Base-by-base conservation (phyloP, 495 filamentous ascomycete genomes). In the Talaromyces stipitatus region DNA sequence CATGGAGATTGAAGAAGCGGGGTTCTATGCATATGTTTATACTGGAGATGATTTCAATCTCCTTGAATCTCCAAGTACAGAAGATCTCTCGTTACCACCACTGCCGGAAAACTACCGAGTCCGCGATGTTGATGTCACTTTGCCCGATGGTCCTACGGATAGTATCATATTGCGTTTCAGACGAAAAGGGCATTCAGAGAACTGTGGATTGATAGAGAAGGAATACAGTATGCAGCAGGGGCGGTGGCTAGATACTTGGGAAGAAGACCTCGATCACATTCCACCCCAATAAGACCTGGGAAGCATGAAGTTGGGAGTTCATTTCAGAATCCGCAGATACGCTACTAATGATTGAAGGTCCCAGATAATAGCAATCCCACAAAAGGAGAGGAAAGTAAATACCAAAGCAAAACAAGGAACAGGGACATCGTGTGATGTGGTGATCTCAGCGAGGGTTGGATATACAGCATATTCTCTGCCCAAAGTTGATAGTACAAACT, bases 1-100 rank as follows among this genome's bases (percentile, higher is more conserved):
- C 1, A 61, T 76, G 29, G 59, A 64, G 30, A 61, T 78, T 7
- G 76, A 78, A 57, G 75, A 77, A 45, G 58, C 59, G 1, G 61
- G 52, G 24, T 60, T 62, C 22, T 63, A 67, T 50, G 33, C 60
- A 2, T 24, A 36, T 6, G 30, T 41, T 10, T 14, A 46, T 12
- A 46, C 7, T 4, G 18, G 18, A 1, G 16, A 46, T 24, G 41
- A 23, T 24, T 22, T 46, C 11, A 9, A 20, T 20, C 14, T 22
- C 9, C 18, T 46, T 7, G 41, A 46, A 9, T 23, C 41, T 46
- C 41, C 18, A 2, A 24, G 9, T 46, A 22, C 22, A 18, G 18
- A 46, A 24, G 20, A 46, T 23, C 6, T 24, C 16, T 46, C 8
- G 3, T 12, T 46, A 12, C 41, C 41, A 18, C 18, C 41, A 46